phyloP scores from a whole-genome alignment of 2,329 filamentous ascomycete genomes.

The Pseudogymnoascus sp. region DNA sequence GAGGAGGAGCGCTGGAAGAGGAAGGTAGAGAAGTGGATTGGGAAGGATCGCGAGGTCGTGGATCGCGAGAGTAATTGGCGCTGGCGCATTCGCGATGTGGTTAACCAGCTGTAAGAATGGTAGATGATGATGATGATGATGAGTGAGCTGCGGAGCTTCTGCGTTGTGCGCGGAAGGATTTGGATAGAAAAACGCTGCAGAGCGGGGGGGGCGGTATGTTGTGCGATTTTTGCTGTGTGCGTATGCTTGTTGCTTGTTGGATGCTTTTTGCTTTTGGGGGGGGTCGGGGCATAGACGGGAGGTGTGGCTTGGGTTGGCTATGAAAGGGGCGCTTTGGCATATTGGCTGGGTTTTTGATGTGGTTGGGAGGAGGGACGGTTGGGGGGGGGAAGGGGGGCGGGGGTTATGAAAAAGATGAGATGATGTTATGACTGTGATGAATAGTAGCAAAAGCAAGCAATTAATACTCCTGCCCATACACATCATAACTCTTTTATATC shows the following conservation, averaged over 20 bases:
- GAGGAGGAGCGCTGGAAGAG: conserved; percentile 88
- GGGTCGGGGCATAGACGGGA: neutral
- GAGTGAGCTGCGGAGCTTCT: neutral
- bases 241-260: neutral
- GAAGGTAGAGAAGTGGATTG: conserved; percentile 81
- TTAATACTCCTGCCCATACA: conserved; percentile 3
- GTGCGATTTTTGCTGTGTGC: neutral
- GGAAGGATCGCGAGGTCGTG: conserved; percentile 38
- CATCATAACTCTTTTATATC: neutral
- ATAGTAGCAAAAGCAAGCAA: conserved; percentile 4
- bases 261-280: neutral
- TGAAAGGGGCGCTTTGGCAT: neutral
- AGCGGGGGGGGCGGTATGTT: neutral
- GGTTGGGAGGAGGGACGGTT: neutral
- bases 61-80: conserved; percentile 56
- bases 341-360: neutral
- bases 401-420: conserved; percentile 4
- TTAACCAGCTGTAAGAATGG: conserved; percentile 25
- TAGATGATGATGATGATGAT: neutral
- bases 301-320: neutral
- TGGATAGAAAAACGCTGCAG: neutral
- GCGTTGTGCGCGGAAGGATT: neutral
- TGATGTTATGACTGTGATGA: conserved; percentile 5
- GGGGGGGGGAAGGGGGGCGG: neutral
- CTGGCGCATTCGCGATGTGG: conserved; percentile 63